Base-by-base conservation (phyloP, 2,329 filamentous ascomycete genomes). In the Cladosporium halotolerans region DNA sequence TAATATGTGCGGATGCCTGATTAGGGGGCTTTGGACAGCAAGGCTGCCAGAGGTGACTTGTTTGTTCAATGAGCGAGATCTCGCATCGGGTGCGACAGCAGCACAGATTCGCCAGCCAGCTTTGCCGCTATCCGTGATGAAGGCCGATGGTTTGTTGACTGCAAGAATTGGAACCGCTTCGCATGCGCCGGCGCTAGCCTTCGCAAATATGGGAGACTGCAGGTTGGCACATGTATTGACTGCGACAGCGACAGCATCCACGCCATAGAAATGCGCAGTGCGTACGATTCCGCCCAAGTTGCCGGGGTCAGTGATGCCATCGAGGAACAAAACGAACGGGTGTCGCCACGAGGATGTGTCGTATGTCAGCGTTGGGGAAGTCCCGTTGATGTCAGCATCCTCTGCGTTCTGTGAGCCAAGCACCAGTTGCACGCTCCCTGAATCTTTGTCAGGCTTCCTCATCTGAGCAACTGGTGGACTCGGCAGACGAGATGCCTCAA, bases 211-310 rank as follows among this genome's bases (percentile, higher is more conserved):
- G 8, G 91, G 81, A 0, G 89, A 79, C 7, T 85, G 87, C 56
- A 96, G 75, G 0, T 83, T 79, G 0, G 91, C 87, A 13, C 86
- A 88, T 9, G 71, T 85, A 55, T 82, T 81, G 31, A 79, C 83
- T 2, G 89, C 88, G 52, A 95, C 83, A 2, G 83, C 83, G 16
- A 99, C 81, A 4, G 88, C 91, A 52, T 91, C 88, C 5, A 89
- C 85, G 18, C 92, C 92, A n/a, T 97, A 80, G 69, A 93, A 97
- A 64, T 89, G 86, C 2, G 90, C 89, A 5, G 89, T 89, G 34
- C 93, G 86, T 41, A 97, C 78, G 55, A 97, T 92, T 18, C 85
- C 89, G 40, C 93, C 93, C 1, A 97, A 75, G 66, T 99, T 99
- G 23, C 89, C 90, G 0, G 90, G 87, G 64, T 99, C 92, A 9